phyloP scores from a whole-genome alignment of 345 rosid species.

The Pistacia atlantica region DNA sequence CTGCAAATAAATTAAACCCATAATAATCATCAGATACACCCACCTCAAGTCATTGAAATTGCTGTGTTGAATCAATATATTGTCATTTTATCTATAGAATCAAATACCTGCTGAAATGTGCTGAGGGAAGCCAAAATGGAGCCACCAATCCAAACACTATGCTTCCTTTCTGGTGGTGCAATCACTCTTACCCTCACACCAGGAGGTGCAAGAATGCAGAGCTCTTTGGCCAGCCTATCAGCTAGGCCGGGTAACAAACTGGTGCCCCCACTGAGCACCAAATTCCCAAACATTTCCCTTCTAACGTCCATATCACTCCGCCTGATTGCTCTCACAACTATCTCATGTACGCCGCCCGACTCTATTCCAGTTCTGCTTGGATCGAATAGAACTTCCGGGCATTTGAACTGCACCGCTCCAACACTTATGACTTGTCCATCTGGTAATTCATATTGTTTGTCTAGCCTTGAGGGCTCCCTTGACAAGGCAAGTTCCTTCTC shows the following conservation, averaged over 20 bases:
- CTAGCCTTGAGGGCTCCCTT: slow-evolving; percentile 39
- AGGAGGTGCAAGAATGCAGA: slow-evolving; percentile 46
- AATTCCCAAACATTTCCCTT: slow-evolving; percentile 51
- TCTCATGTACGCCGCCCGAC: slow-evolving; percentile 50
- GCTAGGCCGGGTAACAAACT: slow-evolving; percentile 51
- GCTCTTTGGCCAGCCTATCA: slow-evolving; percentile 51
- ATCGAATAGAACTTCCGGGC: slow-evolving; percentile 52
- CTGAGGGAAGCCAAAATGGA: slow-evolving; percentile 57
- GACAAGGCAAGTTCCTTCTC: slow-evolving; percentile 44
- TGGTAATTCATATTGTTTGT: slow-evolving; percentile 50
- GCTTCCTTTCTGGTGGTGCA: slow-evolving; percentile 57
- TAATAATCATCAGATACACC: not conserved
- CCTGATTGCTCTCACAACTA: slow-evolving; percentile 43
- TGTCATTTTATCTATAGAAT: no score
- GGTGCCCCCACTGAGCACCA: slow-evolving; percentile 56
- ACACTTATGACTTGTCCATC: slow-evolving; percentile 26
- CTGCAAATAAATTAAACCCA: slow-evolving; percentile 18
- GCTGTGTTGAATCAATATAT: no score
- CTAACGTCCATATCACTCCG: slow-evolving; percentile 48
- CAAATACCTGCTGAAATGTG: slow-evolving; percentile 47
- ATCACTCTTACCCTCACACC: slow-evolving; percentile 49
- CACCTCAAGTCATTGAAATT: no score
- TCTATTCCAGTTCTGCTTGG: slow-evolving; percentile 46
- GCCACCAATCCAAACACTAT: slow-evolving; percentile 62
- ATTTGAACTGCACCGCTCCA: slow-evolving; percentile 48